Evolutionary conservation across 371 early-diverging fungal species (phyloP), one percentile per base, ranked within the genome.

Genomic region (Mortierella sp.): DNA sequence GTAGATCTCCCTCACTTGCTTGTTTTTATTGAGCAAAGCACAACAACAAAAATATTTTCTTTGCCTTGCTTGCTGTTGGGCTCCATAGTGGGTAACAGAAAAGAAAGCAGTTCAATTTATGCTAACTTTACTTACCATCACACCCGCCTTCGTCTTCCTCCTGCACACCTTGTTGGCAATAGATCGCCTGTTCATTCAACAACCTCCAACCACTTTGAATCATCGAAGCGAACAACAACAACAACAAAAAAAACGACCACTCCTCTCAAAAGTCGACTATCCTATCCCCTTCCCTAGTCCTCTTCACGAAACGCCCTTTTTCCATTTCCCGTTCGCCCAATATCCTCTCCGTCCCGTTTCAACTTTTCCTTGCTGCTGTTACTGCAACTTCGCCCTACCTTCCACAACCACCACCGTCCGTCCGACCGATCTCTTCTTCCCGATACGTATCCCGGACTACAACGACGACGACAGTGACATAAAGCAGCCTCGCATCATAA

Each of bases 291-390:
- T 32, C 60, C 35, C 6, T 21, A 65, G 38, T 21, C 21, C 35
- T 21, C 60, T 18, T 43, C 27, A 60, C 60, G 76, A 70, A 60
- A 60, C 60, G 12, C 44, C 76, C 60, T 60, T 60, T 7, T 14
- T 60, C 35, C 60, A 4, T n/a, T 55, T 55, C n/a, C 56, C 56
- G 56, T 55, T 55, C 56, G 27, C 56, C 24, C 11, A 55, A 63
- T 27, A 29, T 70, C 55, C 49, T 70, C 38, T 70, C 44, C 35
- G 38, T 51, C 68, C 21, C 56, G 49, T 51, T 65, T 70, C 35
- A 58, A 32, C 41, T 38, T 70, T 70, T 32, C 27, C 10, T 0
- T 46, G 70, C 56, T 43, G 16, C 70, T 70, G 18, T 48, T 43
- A 60, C 70, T 70, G 21, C 11, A 32, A 35, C 70, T 46, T 68